Conservation (phyloP, 2,329 filamentous ascomycete species). For the Colletotrichum lentis region DNA sequence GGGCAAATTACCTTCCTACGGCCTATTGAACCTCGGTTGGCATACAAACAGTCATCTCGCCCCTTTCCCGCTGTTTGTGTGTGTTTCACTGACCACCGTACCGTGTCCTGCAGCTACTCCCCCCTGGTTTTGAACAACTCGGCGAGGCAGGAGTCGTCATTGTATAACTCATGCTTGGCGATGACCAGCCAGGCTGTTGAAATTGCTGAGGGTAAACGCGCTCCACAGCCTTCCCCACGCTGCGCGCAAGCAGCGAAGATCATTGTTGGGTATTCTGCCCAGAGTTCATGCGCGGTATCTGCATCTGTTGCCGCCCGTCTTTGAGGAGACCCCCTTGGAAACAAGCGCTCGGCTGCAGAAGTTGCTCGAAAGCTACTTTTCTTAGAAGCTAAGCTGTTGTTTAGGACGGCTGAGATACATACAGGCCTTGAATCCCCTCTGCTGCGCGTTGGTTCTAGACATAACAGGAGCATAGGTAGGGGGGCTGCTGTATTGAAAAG, state of each 20-base stretch:
- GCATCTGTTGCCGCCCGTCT: neutral
- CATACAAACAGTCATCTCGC: no score
- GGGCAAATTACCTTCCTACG: no score
- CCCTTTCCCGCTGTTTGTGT: no score
- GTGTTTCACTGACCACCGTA: no score
- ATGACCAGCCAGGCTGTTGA: no score
- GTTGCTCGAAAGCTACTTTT: neutral
- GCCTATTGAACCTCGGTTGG: no score
- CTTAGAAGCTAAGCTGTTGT: neutral
- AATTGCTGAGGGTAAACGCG: neutral
- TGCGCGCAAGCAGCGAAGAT: neutral
- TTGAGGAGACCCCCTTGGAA: neutral
- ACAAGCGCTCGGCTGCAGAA: constrained; percentile 3
- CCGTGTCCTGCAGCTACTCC: no score
- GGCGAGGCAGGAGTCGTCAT: no score
- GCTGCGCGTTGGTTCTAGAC: neutral
- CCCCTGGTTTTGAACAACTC: no score
- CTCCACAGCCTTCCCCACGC: neutral
- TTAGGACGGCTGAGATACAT: neutral
- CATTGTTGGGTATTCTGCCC: neutral
- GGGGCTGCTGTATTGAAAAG: no score
- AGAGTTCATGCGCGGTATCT: neutral
- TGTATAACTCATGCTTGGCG: neutral
- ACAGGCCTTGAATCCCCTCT: neutral
- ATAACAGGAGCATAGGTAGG: neutral